A percentile compares a stretch with the other conserved stretches of the same genome.
Conservation (phyloP, 495 filamentous ascomycete genomes). For the Aspergillus avenaceus region DNA sequence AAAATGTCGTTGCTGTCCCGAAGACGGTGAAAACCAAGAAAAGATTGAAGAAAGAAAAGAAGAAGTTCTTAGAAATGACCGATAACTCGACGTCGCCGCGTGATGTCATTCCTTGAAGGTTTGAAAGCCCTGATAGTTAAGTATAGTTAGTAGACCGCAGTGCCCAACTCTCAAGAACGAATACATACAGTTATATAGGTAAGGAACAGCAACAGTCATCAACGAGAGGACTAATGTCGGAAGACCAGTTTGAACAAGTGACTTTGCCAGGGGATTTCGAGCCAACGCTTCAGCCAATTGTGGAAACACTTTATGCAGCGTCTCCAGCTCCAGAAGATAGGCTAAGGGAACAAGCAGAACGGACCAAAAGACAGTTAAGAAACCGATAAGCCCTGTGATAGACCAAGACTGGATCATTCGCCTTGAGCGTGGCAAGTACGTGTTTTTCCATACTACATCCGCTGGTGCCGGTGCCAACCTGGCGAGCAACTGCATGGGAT, state of each 20-base stretch:
- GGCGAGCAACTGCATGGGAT: slow-evolving; percentile 78
- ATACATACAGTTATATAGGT: slow-evolving; percentile 80
- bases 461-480: slow-evolving; percentile 81
- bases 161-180: background rate
- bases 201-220: slow-evolving; percentile 85
- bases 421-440: slow-evolving; percentile 71
- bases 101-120: slow-evolving; percentile 89
- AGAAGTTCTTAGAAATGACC: slow-evolving; percentile 96
- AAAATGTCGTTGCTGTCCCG: slow-evolving; percentile 69
- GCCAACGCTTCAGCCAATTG: slow-evolving; percentile 64
- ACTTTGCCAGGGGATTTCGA: slow-evolving; percentile 60
- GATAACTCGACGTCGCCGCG: slow-evolving; percentile 94
- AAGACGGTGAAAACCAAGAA: slow-evolving; percentile 93
- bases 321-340: slow-evolving; percentile 68
- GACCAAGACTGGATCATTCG: slow-evolving; percentile 75
- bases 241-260: slow-evolving; percentile 80
- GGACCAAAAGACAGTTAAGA: slow-evolving; percentile 88
- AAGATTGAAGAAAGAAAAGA: slow-evolving; percentile 99
- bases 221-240: slow-evolving; percentile 81
- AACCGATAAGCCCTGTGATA: slow-evolving; percentile 73
- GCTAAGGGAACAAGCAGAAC: slow-evolving; percentile 79
- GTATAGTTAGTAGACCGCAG: background rate
- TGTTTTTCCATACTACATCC: slow-evolving; percentile 91
- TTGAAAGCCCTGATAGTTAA: slow-evolving; percentile 69
- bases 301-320: slow-evolving; percentile 69